These are phyloP conservation scores for Sodiomyces alkalinus DNA, from an alignment of 2,329 filamentous ascomycete species.

Conservation along the genomic window DNA sequence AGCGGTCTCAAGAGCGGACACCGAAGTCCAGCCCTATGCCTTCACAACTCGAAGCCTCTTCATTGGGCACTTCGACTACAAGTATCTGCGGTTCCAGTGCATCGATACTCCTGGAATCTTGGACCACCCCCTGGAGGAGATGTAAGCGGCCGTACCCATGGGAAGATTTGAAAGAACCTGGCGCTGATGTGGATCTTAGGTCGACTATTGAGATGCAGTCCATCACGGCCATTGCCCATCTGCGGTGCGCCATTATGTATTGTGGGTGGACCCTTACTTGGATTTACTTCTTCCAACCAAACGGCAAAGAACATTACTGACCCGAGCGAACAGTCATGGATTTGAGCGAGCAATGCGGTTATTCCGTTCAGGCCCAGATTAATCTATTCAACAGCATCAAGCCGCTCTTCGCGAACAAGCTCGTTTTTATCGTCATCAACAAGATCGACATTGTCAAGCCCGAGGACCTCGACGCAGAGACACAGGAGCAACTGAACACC, in stretches of 20 bases:
- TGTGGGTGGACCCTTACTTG: not conserved
- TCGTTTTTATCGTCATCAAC: slow-evolving; percentile 95
- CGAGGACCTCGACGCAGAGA: slow-evolving; percentile 70
- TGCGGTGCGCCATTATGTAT: slow-evolving; percentile 88
- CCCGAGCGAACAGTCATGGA: slow-evolving; percentile 49
- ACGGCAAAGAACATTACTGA: not conserved
- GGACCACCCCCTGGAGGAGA: slow-evolving; percentile 94
- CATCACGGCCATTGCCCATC: slow-evolving; percentile 93
- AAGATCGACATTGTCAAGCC: slow-evolving; percentile 89
- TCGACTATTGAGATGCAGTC: slow-evolving; percentile 99
- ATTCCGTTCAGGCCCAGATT: slow-evolving; percentile 84
- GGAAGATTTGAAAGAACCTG: not conserved
- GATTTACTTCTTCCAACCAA: too few species aligned
- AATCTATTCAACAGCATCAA: slow-evolving; percentile 93
- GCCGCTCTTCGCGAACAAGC: slow-evolving; percentile 91
- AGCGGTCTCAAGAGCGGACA: slow-evolving; percentile 74
- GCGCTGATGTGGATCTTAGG: too few species aligned
- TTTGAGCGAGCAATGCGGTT: slow-evolving; percentile 90
- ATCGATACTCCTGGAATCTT: slow-evolving; percentile 98
- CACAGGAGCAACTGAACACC: slow-evolving; percentile 61
- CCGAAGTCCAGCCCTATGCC: slow-evolving; percentile 93
- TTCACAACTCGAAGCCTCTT: slow-evolving; percentile 98
- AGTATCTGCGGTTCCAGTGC: slow-evolving; percentile 76
- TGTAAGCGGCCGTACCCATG: slow-evolving; percentile 7
- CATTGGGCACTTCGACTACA: slow-evolving; percentile 96